Evolutionary conservation across 306 rosid species (phyloP).

Genomic region (Castanea crenata): DNA sequence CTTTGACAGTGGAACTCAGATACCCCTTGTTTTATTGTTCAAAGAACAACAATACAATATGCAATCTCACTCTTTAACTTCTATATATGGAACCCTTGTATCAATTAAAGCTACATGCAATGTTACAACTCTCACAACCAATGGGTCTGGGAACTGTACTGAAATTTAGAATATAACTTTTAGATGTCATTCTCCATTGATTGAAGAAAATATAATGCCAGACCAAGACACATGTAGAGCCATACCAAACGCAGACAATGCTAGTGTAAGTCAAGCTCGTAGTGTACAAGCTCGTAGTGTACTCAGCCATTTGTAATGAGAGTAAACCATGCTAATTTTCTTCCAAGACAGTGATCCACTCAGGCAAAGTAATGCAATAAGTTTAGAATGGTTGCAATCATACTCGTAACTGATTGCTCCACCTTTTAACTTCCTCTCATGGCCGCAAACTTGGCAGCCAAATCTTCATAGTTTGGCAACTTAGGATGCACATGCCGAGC

Average conservation of each 20-base stretch:
- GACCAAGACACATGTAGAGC: not conserved
- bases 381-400: constrained; percentile 16
- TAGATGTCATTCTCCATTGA: not conserved
- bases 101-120: constrained; percentile 14
- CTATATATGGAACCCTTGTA: not conserved
- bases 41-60: not conserved
- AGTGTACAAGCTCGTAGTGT: constrained; percentile 25
- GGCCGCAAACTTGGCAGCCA: constrained; percentile 83
- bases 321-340: constrained; percentile 14
- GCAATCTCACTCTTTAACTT: constrained; percentile 17
- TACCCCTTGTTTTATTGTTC: not conserved
- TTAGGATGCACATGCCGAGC: constrained; percentile 96
- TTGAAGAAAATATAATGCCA: not conserved
- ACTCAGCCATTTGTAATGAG: constrained; percentile 13
- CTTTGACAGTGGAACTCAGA: not conserved
- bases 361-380: constrained; percentile 19
- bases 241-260: not conserved
- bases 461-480: constrained; percentile 82
- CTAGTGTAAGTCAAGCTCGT: constrained; percentile 6
- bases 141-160: not conserved
- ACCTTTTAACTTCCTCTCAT: constrained; percentile 58
- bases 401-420: constrained; percentile 24
- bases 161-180: not conserved
- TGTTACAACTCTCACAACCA: constrained; percentile 10
- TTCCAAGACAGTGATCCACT: constrained; percentile 10